Evolutionary conservation across 164 flowering plant species (phyloP).

Genomic region (Aristolochia contorta): DNA sequence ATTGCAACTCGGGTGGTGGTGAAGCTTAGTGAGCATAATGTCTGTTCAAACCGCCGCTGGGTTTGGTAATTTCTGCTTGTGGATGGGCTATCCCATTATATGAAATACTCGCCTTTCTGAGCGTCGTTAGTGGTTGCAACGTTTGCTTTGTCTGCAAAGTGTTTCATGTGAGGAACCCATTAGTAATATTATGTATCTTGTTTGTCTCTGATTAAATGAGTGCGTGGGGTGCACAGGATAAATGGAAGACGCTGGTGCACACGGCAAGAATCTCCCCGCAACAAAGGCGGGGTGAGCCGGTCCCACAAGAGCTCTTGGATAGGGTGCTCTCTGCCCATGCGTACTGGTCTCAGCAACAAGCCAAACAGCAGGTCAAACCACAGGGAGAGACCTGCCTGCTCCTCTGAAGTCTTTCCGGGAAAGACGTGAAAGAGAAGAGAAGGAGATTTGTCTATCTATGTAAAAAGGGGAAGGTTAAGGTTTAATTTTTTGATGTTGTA

Average conservation of each 20-base stretch:
- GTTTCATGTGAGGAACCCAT: too few species aligned
- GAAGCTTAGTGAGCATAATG: too few species aligned
- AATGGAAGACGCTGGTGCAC: conserved; percentile 97
- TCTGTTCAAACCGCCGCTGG: too few species aligned
- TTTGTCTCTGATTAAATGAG: not conserved
- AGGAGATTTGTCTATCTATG: not conserved
- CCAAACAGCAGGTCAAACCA: conserved; percentile 52
- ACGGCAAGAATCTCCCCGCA: conserved; percentile 89
- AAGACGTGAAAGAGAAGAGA: not conserved
- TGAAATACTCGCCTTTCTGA: too few species aligned
- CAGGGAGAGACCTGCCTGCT: conserved; percentile 19
- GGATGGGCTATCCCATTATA: too few species aligned
- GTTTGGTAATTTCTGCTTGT: too few species aligned
- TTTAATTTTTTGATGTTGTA: conserved; percentile 1
- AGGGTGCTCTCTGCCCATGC: conserved; percentile 75
- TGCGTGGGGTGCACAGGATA: conserved; percentile 47
- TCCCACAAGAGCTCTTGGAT: conserved; percentile 88
- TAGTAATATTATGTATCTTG: not conserved
- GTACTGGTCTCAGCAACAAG: conserved; percentile 81
- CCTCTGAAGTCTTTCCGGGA: conserved; percentile 9
- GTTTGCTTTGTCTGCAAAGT: too few species aligned
- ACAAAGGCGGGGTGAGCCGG: conserved; percentile 95
- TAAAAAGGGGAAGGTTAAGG: not conserved
- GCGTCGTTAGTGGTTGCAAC: too few species aligned
- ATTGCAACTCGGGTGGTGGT: too few species aligned